A percentile compares a stretch with the other conserved stretches of the same genome.
Conservation (phyloP, 1,139 yeast genomes). For the Geotrichum reessii region DNA sequence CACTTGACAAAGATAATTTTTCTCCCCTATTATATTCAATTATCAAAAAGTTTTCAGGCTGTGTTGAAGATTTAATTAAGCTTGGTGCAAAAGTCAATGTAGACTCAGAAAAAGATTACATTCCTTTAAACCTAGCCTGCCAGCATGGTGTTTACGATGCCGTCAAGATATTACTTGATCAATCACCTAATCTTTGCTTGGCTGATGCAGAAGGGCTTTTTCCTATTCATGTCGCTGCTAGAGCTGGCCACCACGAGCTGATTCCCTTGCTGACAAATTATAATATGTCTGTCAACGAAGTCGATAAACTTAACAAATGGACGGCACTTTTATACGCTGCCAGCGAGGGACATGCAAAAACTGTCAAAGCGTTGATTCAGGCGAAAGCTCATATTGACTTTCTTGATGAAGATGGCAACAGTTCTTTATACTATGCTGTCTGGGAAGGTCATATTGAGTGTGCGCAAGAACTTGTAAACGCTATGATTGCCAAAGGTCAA, state of each 20-base stretch:
- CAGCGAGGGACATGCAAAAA: slow-evolving; percentile 69
- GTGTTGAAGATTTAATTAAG: slow-evolving; percentile 45
- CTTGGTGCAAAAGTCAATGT: slow-evolving; percentile 40
- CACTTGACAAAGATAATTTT: slow-evolving; percentile 41
- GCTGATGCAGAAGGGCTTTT: slow-evolving; percentile 57
- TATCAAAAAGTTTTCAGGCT: slow-evolving; percentile 56
- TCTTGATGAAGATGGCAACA: slow-evolving; percentile 77
- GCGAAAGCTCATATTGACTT: slow-evolving; percentile 67
- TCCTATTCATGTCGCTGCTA: slow-evolving; percentile 83
- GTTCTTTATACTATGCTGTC: slow-evolving; percentile 83
- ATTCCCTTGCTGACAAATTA: slow-evolving; percentile 61
- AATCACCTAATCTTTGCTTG: slow-evolving; percentile 34
- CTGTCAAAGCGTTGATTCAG: slow-evolving; percentile 65
- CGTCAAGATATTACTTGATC: slow-evolving; percentile 52
- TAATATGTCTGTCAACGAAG: slow-evolving; percentile 73
- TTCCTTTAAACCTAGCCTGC: slow-evolving; percentile 88
- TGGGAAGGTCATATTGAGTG: slow-evolving; percentile 89
- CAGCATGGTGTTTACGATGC: slow-evolving; percentile 72
- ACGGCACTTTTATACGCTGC: slow-evolving; percentile 90
- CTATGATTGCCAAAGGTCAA: slow-evolving; percentile 8
- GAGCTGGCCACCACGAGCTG: slow-evolving; percentile 69
- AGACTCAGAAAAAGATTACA: slow-evolving; percentile 45
- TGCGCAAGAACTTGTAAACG: slow-evolving; percentile 54
- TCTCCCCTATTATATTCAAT: slow-evolving; percentile 78
- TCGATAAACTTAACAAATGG: slow-evolving; percentile 88